A percentile compares a stretch with the other conserved stretches of the same genome.
phyloP scores from a whole-genome alignment of 192 early-diverging fungal species.

The Chytriomyces confervae region DNA sequence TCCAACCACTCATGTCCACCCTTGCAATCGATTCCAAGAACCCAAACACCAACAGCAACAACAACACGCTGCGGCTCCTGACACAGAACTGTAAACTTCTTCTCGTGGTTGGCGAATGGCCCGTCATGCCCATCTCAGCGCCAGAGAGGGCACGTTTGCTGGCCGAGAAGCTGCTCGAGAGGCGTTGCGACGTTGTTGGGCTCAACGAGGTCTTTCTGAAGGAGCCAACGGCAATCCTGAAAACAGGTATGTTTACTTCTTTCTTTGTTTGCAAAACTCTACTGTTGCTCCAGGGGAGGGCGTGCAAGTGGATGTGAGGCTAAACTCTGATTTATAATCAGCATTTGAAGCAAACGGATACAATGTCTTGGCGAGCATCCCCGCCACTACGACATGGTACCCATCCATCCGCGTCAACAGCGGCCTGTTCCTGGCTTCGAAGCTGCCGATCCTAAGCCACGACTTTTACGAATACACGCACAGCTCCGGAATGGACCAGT shows the following conservation, averaged over 20 bases:
- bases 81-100: slow-evolving; percentile 17
- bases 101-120: slow-evolving; percentile 9
- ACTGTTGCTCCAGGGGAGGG: too few relatives aligned
- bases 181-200: neutral
- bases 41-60: neutral
- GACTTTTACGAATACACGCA: too few relatives aligned
- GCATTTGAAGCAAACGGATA: slow-evolving; percentile 9
- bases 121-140: slow-evolving; percentile 1
- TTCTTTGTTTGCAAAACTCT: too few relatives aligned
- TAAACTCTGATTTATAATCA: too few relatives aligned
- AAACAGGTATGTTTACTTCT: neutral
- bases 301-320: too few relatives aligned
- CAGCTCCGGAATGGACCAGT: too few relatives aligned
- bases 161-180: neutral
- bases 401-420: too few relatives aligned
- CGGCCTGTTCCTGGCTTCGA: too few relatives aligned
- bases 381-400: neutral
- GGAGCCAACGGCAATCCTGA: slow-evolving; percentile 1
- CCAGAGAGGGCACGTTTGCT: neutral
- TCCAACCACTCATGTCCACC: neutral
- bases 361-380: neutral
- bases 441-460: too few relatives aligned
- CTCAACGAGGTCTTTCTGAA: slow-evolving; percentile 12
- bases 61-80: neutral
- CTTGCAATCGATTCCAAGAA: neutral